Base-by-base conservation (phyloP, 106 monocot species). In the Apostasia ramifera region DNA sequence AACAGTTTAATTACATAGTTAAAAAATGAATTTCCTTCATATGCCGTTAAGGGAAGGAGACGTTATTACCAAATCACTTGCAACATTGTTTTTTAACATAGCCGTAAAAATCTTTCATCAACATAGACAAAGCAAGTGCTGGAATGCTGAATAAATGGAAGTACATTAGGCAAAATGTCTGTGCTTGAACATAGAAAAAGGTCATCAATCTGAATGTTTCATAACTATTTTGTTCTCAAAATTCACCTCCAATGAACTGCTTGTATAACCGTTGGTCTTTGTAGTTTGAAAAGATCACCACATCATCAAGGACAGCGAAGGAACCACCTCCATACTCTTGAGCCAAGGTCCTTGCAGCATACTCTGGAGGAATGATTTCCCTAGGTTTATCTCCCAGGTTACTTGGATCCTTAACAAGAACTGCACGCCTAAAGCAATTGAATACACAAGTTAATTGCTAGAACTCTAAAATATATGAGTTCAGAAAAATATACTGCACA, bases 271-370 rank as follows among this genome's bases (percentile, higher is more conserved):
- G 76, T 62, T 98, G 97, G 72, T 98, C 97, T 73, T 85, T 81
- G 57, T 90, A 92, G 73, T 98, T 98, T 52, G 92, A 92, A 66
- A 92, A 98, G 52, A 92, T 73, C 68, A 98, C 61, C 46, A 74
- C 53, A 64, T 82, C 53, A 46, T 81, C 79, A n/a, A 51, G 72
- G 11, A 92, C 86, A 49, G 85, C 66, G 79, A 92, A 92, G 9
- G 92, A 74, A 67, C 87, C 87, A 12, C 89, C 97, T 57, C 92
- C 97, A 80, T 92, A 98, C 44, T 98, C 97, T 73, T 98, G 97
- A 3, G 89, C 97, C 81, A 79, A 73, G 40, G 97, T 98, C 37
- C 92, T 76, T 47, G 78, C 84, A 59, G 82, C 74, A 86, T 85
- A 98, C 5, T 76, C 78, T 67, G 62, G 37, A 46, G 92, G 81